A percentile compares a stretch with the other conserved stretches of the same genome.
These are phyloP conservation scores for Paecilomyces formosus DNA, from an alignment of 2,329 filamentous ascomycete species.

Conservation along the genomic window DNA sequence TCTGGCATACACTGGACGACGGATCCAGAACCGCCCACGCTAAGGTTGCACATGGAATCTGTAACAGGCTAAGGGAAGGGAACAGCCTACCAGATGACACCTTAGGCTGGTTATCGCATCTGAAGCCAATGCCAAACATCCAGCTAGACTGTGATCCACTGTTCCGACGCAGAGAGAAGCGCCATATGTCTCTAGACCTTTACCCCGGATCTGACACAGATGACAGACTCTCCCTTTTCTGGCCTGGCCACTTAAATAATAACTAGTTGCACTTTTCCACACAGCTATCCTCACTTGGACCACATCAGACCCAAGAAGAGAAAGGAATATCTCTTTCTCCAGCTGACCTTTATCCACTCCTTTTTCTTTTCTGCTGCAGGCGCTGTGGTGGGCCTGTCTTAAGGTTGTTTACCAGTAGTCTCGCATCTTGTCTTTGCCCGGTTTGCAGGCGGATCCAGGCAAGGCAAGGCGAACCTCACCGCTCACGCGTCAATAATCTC, in stretches of 20 bases:
- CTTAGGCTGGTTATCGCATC: not conserved
- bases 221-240: not conserved
- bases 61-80: not conserved
- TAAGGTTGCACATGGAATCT: not conserved
- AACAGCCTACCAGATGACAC: not conserved
- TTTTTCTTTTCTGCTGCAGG: not conserved
- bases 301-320: not conserved
- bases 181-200: not conserved
- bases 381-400: not conserved
- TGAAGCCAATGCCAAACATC: not conserved
- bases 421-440: not conserved
- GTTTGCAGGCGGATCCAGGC: slow-evolving; percentile 2
- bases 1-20: not conserved
- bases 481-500: slow-evolving; percentile 5
- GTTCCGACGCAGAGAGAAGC: not conserved
- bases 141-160: not conserved
- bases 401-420: not conserved
- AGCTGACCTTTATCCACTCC: not conserved
- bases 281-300: not conserved
- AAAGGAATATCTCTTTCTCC: not conserved
- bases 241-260: not conserved
- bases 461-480: slow-evolving; percentile 1
- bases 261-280: not conserved
- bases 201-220: not conserved
- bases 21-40: not conserved